A percentile compares a stretch with the other conserved stretches of the same genome.
phyloP scores from a whole-genome alignment of 306 rosid species.

The Prunus dulcis region DNA sequence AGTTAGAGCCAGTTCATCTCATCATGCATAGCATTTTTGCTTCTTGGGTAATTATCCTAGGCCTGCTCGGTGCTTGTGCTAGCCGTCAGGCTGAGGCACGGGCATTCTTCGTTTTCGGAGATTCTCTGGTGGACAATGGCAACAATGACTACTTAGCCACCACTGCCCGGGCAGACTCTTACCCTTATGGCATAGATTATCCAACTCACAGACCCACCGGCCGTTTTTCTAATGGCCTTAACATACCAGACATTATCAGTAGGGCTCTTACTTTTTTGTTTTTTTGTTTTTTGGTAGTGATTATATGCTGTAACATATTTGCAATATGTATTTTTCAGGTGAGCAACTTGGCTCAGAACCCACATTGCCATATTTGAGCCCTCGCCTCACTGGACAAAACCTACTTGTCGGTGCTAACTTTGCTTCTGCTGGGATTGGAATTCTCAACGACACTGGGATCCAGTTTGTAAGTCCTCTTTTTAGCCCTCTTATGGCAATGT shows the following conservation, averaged over 20 bases:
- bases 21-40: constrained; percentile 33
- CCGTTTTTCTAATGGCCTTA: constrained; percentile 81
- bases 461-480: constrained; percentile 60
- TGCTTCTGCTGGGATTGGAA: constrained; percentile 93
- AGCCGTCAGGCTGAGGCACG: constrained; percentile 47
- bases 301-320: neutral
- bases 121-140: constrained; percentile 75
- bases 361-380: constrained; percentile 81
- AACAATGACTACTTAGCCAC: constrained; percentile 72
- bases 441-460: constrained; percentile 82
- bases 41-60: constrained; percentile 18
- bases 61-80: constrained; percentile 11
- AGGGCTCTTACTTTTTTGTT: neutral
- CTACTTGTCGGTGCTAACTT: constrained; percentile 83
- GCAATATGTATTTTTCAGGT: constrained; percentile 36
- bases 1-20: constrained; percentile 11
- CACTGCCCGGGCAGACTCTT: constrained; percentile 62
- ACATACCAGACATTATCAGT: constrained; percentile 82
- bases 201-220: constrained; percentile 69
- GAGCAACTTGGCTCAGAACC: constrained; percentile 67
- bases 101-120: constrained; percentile 82
- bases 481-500: neutral
- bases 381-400: constrained; percentile 45
- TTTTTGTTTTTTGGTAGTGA: neutral
- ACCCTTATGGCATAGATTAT: constrained; percentile 77